Conservation (phyloP, 2,329 filamentous ascomycete genomes). For the Beauveria brongniartii region DNA sequence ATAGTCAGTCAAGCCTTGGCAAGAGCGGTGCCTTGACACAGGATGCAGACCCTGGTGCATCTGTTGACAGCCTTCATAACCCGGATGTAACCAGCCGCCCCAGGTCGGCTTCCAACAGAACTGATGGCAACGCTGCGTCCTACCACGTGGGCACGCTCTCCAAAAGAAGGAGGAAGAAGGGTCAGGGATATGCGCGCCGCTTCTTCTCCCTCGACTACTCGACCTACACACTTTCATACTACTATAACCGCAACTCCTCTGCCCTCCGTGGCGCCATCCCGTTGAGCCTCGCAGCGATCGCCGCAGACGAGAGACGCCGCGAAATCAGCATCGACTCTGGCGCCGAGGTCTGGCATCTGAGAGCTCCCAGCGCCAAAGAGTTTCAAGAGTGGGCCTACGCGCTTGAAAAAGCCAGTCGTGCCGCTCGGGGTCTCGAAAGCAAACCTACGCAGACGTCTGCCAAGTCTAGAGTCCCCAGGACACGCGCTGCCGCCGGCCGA, state of each 20-base stretch:
- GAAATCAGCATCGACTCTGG: constrained; percentile 97
- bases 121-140: constrained; percentile 34
- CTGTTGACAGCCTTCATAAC: constrained; percentile 54
- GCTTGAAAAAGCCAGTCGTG: constrained; percentile 70
- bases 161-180: constrained; percentile 87
- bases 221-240: constrained; percentile 91
- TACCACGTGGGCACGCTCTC: constrained; percentile 74
- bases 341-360: constrained; percentile 92
- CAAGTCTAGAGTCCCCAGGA: constrained; percentile 14
- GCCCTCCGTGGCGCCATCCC: constrained; percentile 88
- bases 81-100: constrained; percentile 35
- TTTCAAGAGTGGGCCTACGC: constrained; percentile 84
- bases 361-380: constrained; percentile 72
- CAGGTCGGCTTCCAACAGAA: constrained; percentile 43
- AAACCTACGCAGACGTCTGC: constrained; percentile 26
- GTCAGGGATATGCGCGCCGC: constrained; percentile 83
- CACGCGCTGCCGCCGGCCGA: constrained; percentile 16
- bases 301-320: constrained; percentile 76
- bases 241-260: constrained; percentile 87
- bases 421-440: constrained; percentile 42
- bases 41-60: constrained; percentile 41
- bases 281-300: constrained; percentile 81
- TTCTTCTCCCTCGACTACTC: constrained; percentile 97
- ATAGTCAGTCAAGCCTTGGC: constrained; percentile 45
- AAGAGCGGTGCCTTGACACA: constrained; percentile 38